Base-by-base conservation (phyloP, 805 yeast genomes). In the Blastobotrys chiropterorum region DNA sequence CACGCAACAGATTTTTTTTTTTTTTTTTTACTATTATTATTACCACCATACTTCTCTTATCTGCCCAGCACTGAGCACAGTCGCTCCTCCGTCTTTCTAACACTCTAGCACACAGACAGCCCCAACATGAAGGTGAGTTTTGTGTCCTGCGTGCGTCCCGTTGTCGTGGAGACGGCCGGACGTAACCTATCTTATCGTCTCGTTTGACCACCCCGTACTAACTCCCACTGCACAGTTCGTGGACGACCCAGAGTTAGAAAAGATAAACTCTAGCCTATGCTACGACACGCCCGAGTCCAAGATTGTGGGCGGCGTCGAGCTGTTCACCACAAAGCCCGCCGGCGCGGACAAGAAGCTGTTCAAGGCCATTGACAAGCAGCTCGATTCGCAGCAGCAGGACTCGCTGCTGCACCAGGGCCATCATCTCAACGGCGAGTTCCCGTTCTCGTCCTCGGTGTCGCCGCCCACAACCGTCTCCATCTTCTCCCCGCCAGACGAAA, bases 271-370 rank as follows among this genome's bases (percentile, higher is more conserved):
- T 63, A 86, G 88, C 50, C 79, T 94, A 51, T 82, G 83, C 58
- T 89, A 88, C 59, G 86, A 83, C 57, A 82, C 90, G 2, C 75
- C 80, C 1, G 95, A 86, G 59, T 80, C 86, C 62, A 83, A 78
- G 59, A 81, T 94, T 40, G 79, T 80, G 51, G 98, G 97, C 11
- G 90, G 95, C 21, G 84, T 96, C 65, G 99, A 94, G 64, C 76
- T 94, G 47, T 94, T 89, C 64, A 87, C 98, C 1, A 94, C 99
- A 1, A 94, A 92, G 63, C 90, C 97, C 1, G 88, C 90, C 20
- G 88, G 94, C 1, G 78, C 92, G 1, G 99, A 94, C 68, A 78
- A 90, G 59, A 90, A 90, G 68, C 77, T 92, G 26, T 89, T 86
- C 73, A 88, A 89, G 67, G 82, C 90, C 0, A 82, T 94, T 43